Evolutionary conservation across 2,329 filamentous ascomycete genomes (phyloP).

Genomic region (Exophiala lecanii-corni): DNA sequence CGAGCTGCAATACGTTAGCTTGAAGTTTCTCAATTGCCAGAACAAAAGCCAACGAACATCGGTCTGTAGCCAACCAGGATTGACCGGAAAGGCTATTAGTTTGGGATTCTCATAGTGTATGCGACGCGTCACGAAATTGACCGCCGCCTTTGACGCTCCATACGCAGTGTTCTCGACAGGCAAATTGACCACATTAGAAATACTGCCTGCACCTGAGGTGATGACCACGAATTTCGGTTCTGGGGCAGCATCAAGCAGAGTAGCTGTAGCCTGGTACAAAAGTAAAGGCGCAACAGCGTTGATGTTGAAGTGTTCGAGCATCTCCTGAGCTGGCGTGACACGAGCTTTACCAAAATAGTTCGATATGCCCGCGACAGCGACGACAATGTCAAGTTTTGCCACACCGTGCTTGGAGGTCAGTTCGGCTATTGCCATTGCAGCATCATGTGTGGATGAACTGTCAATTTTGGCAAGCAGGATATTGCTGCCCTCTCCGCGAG

Average conservation of each 20-base stretch:
- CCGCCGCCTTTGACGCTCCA: conserved; percentile 26
- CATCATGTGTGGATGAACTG: conserved; percentile 30
- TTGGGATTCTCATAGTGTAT: conserved; percentile 26
- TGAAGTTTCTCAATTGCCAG: conserved; percentile 21
- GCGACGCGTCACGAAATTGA: conserved; percentile 25
- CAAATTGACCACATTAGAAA: conserved; percentile 28
- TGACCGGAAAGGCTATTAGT: conserved; percentile 27
- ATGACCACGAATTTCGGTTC: conserved; percentile 36
- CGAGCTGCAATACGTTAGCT: conserved; percentile 16
- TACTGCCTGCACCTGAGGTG: conserved; percentile 35
- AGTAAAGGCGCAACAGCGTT: conserved; percentile 36
- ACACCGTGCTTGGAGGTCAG: conserved; percentile 33
- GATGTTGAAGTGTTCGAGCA: conserved; percentile 37
- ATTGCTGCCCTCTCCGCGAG: conserved; percentile 31
- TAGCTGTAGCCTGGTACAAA: conserved; percentile 34
- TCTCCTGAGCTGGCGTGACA: conserved; percentile 34
- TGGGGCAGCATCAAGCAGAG: conserved; percentile 31
- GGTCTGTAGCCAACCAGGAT: conserved; percentile 33
- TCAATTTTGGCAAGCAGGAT: conserved; percentile 43
- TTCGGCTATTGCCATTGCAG: conserved; percentile 30
- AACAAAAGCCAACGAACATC: conserved; percentile 17
- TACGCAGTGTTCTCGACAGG: conserved; percentile 23
- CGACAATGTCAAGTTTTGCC: conserved; percentile 44
- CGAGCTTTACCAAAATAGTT: conserved; percentile 31
- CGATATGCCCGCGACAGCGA: conserved; percentile 48